Evolutionary conservation across 192 early-diverging fungal species (phyloP).

Genomic region (Lobosporangium transversale): DNA sequence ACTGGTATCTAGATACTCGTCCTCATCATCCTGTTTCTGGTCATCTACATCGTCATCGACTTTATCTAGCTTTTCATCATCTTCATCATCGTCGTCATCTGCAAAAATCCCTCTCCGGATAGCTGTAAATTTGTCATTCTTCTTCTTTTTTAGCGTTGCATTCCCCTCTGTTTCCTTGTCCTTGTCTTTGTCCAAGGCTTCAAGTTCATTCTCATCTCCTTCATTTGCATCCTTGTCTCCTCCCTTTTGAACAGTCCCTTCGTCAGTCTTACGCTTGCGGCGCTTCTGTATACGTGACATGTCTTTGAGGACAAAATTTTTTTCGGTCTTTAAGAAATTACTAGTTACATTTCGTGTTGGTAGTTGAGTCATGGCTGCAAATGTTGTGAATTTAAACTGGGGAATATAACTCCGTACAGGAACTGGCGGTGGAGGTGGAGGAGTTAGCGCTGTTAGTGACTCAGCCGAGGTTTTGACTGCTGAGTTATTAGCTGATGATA

Average conservation of each 20-base stretch:
- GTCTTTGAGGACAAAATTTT: constrained; percentile 56
- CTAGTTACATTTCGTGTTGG: constrained; percentile 62
- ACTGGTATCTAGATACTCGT: constrained; percentile 18
- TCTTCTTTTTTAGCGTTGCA: constrained; percentile 50
- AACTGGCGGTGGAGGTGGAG: background rate
- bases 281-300: constrained; percentile 18
- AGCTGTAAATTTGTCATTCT: constrained; percentile 53
- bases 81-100: constrained; percentile 22
- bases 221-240: constrained; percentile 3
- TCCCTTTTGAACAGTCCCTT: constrained; percentile 24
- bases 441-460: background rate
- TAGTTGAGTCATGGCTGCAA: constrained; percentile 57
- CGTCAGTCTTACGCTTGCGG: constrained; percentile 23
- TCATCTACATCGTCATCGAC: constrained; percentile 8
- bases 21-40: constrained; percentile 3
- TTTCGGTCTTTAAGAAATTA: constrained; percentile 58
- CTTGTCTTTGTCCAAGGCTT: no score
- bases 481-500: no score
- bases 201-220: constrained; percentile 6
- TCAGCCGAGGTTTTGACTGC: background rate
- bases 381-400: constrained; percentile 62
- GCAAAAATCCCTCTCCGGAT: constrained; percentile 42
- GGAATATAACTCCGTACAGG: constrained; percentile 36
- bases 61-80: constrained; percentile 7
- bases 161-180: constrained; percentile 3